These are phyloP conservation scores for Raphanus sativus DNA, from an alignment of 345 rosid species.

Conservation along the genomic window DNA sequence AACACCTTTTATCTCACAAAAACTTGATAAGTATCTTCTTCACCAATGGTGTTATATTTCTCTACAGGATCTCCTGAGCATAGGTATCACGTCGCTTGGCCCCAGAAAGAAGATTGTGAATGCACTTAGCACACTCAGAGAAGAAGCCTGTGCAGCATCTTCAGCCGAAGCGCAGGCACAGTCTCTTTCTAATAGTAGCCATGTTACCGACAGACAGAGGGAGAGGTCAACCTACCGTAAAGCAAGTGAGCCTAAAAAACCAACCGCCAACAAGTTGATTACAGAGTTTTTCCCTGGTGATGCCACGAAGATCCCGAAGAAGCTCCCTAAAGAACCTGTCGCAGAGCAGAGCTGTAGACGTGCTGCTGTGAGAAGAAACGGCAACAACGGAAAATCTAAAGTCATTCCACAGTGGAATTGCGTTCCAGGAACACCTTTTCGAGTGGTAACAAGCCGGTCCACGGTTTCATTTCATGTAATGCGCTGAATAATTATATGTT, in stretches of 20 bases:
- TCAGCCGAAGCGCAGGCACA: slow-evolving; percentile 34
- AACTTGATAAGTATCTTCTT: neutral
- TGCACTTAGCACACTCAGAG: slow-evolving; percentile 64
- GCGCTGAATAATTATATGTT: neutral
- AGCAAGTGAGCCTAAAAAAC: slow-evolving; percentile 46
- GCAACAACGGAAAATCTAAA: slow-evolving; percentile 48
- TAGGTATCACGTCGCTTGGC: slow-evolving; percentile 85
- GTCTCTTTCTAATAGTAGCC: slow-evolving; percentile 25
- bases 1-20: neutral
- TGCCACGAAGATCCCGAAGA: slow-evolving; percentile 42
- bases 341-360: slow-evolving; percentile 36
- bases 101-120: slow-evolving; percentile 87
- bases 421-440: slow-evolving; percentile 82
- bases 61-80: slow-evolving; percentile 64
- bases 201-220: slow-evolving; percentile 39
- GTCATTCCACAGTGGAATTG: slow-evolving; percentile 78
- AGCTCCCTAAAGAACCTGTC: slow-evolving; percentile 35
- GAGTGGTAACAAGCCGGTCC: slow-evolving; percentile 58
- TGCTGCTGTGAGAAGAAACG: slow-evolving; percentile 38
- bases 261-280: slow-evolving; percentile 67
- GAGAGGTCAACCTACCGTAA: slow-evolving; percentile 38
- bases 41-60: neutral
- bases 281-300: slow-evolving; percentile 75
- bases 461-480: slow-evolving; percentile 12
- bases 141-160: slow-evolving; percentile 33